phyloP scores from a whole-genome alignment of 2,329 filamentous ascomycete genomes.

The Aureobasidium sp. region DNA sequence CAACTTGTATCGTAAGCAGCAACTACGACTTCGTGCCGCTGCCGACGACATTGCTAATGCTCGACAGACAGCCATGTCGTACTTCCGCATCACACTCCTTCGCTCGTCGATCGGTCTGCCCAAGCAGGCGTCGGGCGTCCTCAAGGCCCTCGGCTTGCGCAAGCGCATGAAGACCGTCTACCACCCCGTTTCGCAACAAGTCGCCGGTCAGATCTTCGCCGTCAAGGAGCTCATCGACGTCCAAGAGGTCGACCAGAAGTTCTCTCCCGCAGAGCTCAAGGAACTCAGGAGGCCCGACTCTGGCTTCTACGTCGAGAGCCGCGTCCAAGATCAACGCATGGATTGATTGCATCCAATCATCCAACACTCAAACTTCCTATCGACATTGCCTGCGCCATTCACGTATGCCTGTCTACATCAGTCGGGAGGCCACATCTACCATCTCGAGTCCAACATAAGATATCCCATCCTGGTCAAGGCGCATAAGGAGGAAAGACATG shows the following conservation, averaged over 20 bases:
- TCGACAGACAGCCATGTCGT: constrained; percentile 52
- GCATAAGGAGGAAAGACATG: constrained; percentile 5
- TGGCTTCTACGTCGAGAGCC: constrained; percentile 73
- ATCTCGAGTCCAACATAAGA: background rate
- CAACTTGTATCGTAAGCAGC: background rate
- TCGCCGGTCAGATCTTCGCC: constrained; percentile 85
- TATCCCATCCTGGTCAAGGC: background rate
- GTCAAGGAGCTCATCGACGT: constrained; percentile 89
- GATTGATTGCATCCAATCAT: background rate
- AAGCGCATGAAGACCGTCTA: constrained; percentile 83
- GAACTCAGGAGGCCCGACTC: constrained; percentile 64
- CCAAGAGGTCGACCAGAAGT: constrained; percentile 61
- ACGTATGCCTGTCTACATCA: background rate
- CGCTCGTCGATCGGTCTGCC: constrained; percentile 83
- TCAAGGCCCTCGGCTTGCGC: constrained; percentile 76
- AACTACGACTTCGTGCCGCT: background rate
- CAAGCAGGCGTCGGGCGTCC: constrained; percentile 67
- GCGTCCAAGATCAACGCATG: constrained; percentile 20
- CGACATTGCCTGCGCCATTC: background rate
- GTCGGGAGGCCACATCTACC: background rate
- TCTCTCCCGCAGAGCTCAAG: constrained; percentile 64
- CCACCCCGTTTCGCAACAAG: constrained; percentile 71
- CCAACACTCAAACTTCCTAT: background rate
- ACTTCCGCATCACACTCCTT: constrained; percentile 86
- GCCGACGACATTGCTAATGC: background rate